Percentiles rank a stretch among this genome's conserved stretches.
phyloP scores from a whole-genome alignment of 2,329 filamentous ascomycete genomes.

The Scytalidium sp. region DNA sequence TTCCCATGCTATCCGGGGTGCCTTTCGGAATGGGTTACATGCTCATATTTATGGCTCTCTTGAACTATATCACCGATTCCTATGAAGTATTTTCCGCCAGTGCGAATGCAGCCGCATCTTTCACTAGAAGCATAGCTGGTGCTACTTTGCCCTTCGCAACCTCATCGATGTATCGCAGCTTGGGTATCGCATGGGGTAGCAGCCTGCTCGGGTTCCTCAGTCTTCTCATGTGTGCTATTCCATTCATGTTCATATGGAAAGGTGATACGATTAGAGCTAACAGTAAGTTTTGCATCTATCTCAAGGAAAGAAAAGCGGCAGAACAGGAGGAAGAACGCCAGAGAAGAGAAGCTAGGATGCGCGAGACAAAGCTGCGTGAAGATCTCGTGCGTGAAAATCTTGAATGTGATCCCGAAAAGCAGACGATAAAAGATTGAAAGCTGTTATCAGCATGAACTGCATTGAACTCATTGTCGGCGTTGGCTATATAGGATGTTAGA shows the following conservation, averaged over 20 bases:
- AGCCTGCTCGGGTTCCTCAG: constrained; percentile 47
- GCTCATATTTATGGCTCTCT: constrained; percentile 56
- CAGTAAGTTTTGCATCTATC: constrained; percentile 47
- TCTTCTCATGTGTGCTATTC: constrained; percentile 44
- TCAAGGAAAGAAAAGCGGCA: constrained; percentile 34
- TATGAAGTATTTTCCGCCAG: constrained; percentile 58
- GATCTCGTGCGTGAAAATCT: background rate
- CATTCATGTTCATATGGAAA: constrained; percentile 48
- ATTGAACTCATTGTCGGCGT: too few species aligned
- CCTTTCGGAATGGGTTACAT: constrained; percentile 52
- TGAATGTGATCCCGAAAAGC: background rate
- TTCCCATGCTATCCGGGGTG: constrained; percentile 52
- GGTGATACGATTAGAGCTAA: constrained; percentile 42
- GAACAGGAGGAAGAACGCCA: constrained; percentile 19
- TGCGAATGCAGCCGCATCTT: constrained; percentile 43
- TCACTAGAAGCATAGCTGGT: constrained; percentile 36
- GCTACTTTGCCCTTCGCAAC: constrained; percentile 45
- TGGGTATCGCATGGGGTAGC: constrained; percentile 44
- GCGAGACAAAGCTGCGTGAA: background rate
- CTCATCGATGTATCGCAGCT: constrained; percentile 40
- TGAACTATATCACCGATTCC: constrained; percentile 55
- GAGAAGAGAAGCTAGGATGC: constrained; percentile 7
- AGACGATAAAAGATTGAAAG: background rate
- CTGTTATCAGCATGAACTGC: too few species aligned
- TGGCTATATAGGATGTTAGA: too few species aligned